A percentile compares a stretch with the other conserved stretches of the same genome.
phyloP scores from a whole-genome alignment of 768 basidiomycete species.

The Boletus bicolor region DNA sequence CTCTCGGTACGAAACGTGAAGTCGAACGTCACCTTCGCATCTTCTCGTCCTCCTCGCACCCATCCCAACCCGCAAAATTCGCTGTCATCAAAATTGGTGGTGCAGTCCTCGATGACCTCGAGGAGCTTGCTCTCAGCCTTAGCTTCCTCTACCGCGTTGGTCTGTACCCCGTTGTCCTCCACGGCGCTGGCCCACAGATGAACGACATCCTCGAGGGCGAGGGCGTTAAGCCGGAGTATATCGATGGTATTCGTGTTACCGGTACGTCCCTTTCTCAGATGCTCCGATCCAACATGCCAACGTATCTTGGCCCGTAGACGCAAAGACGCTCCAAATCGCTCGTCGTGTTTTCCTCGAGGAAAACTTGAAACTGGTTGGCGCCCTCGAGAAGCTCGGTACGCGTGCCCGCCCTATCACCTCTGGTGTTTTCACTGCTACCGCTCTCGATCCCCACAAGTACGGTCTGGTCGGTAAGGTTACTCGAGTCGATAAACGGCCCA shows the following conservation, averaged over 20 bases:
- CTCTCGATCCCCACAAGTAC: slow-evolving; percentile 93
- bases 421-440: slow-evolving; percentile 96
- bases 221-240: slow-evolving; percentile 94
- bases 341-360: slow-evolving; percentile 96
- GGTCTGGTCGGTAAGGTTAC: slow-evolving; percentile 95
- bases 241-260: slow-evolving; percentile 96
- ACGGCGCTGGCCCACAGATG: slow-evolving; percentile 93
- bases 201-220: slow-evolving; percentile 92
- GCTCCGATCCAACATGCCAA: not conserved
- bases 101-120: slow-evolving; percentile 86
- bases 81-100: slow-evolving; percentile 99
- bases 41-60: slow-evolving; percentile 90
- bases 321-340: slow-evolving; percentile 91
- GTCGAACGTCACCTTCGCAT: slow-evolving; percentile 98
- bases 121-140: slow-evolving; percentile 91
- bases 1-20: slow-evolving; percentile 94
- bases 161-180: slow-evolving; percentile 95
- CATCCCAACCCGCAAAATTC: slow-evolving; percentile 88
- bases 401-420: slow-evolving; percentile 97
- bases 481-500: slow-evolving; percentile 89
- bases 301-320: slow-evolving; percentile 46
- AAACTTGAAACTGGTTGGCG: slow-evolving; percentile 91
- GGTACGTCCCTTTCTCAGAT: slow-evolving; percentile 44
- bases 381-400: slow-evolving; percentile 91
- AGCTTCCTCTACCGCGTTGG: slow-evolving; percentile 97